phyloP scores from a whole-genome alignment of 805 yeast genomes.

The Blastobotrys terrestris region DNA sequence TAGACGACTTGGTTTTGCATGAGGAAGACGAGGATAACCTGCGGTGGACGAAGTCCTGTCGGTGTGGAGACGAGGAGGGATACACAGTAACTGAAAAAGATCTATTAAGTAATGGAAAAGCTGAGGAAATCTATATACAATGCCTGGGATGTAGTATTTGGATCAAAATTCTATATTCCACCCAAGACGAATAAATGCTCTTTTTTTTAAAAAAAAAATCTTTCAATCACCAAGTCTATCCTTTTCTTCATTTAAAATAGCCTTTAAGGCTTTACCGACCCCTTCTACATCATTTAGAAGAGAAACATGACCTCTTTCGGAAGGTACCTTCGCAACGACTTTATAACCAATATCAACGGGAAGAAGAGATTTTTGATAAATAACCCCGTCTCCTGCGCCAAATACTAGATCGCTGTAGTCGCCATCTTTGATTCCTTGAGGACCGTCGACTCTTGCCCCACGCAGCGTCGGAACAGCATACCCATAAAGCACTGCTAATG shows the following conservation, averaged over 20 bases:
- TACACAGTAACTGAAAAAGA: slow-evolving; percentile 58
- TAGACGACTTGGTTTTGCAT: slow-evolving; percentile 53
- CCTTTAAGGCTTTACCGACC: slow-evolving; percentile 64
- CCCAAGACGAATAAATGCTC: slow-evolving; percentile 16
- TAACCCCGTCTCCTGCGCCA: slow-evolving; percentile 93
- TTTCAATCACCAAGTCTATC: not conserved
- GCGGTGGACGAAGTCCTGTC: slow-evolving; percentile 30
- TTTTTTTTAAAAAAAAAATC: too few species aligned
- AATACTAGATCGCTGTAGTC: slow-evolving; percentile 70
- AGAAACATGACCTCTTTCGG: slow-evolving; percentile 71
- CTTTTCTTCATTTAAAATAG: slow-evolving; percentile 43
- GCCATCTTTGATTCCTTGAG: slow-evolving; percentile 61
- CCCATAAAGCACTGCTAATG: slow-evolving; percentile 77
- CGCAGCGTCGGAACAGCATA: slow-evolving; percentile 78
- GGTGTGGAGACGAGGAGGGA: slow-evolving; percentile 43
- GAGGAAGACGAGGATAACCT: slow-evolving; percentile 24
- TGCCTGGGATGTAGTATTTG: slow-evolving; percentile 82
- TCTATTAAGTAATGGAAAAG: slow-evolving; percentile 47
- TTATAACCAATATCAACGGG: slow-evolving; percentile 73
- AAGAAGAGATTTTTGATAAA: slow-evolving; percentile 73
- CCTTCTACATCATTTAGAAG: slow-evolving; percentile 67
- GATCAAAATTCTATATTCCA: slow-evolving; percentile 61
- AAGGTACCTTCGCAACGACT: slow-evolving; percentile 57
- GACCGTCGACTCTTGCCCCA: slow-evolving; percentile 61
- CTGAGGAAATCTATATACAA: slow-evolving; percentile 66